Evolutionary conservation across 768 basidiomycete genomes (phyloP).

Genomic region (Xerocomus potaroensis): DNA sequence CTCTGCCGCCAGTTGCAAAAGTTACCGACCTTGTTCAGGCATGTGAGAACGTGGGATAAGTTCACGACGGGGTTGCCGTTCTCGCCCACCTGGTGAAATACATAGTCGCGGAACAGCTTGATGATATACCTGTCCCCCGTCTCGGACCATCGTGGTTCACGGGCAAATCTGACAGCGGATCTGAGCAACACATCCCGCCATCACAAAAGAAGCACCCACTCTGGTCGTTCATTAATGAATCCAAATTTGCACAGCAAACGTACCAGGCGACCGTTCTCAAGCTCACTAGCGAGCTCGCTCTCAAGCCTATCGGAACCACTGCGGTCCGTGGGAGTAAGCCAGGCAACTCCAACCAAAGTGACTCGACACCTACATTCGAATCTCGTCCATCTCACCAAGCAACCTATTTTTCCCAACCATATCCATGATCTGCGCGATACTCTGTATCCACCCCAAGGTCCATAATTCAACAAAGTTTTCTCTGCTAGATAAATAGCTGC

Average conservation of each 20-base stretch:
- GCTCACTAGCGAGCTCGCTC: slow-evolving; percentile 76
- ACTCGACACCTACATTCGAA: slow-evolving; percentile 56
- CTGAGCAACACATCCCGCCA: not conserved
- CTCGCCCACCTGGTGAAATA: slow-evolving; percentile 97
- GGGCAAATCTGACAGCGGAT: slow-evolving; percentile 72
- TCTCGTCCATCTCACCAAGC: slow-evolving; percentile 78
- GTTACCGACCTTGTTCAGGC: slow-evolving; percentile 90
- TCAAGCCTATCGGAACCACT: slow-evolving; percentile 84
- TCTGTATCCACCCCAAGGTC: slow-evolving; percentile 37
- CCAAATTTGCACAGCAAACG: slow-evolving; percentile 90
- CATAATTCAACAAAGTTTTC: not conserved
- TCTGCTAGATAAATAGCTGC: too few species aligned
- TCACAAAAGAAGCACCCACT: slow-evolving; percentile 51
- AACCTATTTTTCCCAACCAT: slow-evolving; percentile 65
- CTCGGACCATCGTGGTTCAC: slow-evolving; percentile 95
- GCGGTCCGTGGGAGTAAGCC: slow-evolving; percentile 1
- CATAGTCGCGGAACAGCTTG: slow-evolving; percentile 96
- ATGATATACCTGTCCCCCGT: slow-evolving; percentile 97
- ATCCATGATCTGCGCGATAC: slow-evolving; percentile 74
- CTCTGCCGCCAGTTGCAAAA: too few species aligned
- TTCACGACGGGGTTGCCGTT: slow-evolving; percentile 86
- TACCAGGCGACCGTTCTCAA: slow-evolving; percentile 92
- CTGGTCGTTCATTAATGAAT: slow-evolving; percentile 99
- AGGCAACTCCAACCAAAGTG: not conserved
- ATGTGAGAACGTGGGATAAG: slow-evolving; percentile 84